Percentiles rank a stretch among this genome's conserved stretches.
These are phyloP conservation scores for Saprolegnia parasitica DNA, from an alignment of 352 stramenopile genomes.

Conservation along the genomic window DNA sequence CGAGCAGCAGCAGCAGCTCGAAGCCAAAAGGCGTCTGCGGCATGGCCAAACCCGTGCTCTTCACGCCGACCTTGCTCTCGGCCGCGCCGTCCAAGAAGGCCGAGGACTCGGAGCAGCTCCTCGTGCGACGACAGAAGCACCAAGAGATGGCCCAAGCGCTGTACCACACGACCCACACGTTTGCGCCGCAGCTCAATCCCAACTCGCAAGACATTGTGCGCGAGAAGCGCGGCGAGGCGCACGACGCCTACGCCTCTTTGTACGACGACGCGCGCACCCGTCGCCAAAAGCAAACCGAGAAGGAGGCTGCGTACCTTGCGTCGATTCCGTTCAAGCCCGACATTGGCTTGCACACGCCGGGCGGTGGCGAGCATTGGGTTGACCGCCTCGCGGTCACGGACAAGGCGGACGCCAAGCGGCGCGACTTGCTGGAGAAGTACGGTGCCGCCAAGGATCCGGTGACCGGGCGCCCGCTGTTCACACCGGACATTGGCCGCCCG, in stretches of 20 bases:
- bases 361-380: slow-evolving; percentile 51
- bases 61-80: slow-evolving; percentile 59
- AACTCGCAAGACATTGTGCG: slow-evolving; percentile 68
- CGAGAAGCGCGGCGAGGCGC: slow-evolving; percentile 53
- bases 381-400: slow-evolving; percentile 61
- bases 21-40: slow-evolving; percentile 38
- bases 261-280: slow-evolving; percentile 68
- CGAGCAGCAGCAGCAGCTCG: background rate
- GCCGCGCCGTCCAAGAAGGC: slow-evolving; percentile 18
- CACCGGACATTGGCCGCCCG: slow-evolving; percentile 53
- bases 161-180: slow-evolving; percentile 61
- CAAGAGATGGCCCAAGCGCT: slow-evolving; percentile 58
- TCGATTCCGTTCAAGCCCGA: slow-evolving; percentile 76
- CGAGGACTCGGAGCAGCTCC: background rate
- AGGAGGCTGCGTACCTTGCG: slow-evolving; percentile 49
- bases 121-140: slow-evolving; percentile 42
- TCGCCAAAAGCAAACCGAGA: slow-evolving; percentile 39
- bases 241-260: slow-evolving; percentile 41
- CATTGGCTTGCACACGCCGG: slow-evolving; percentile 59
- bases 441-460: slow-evolving; percentile 49
- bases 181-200: slow-evolving; percentile 66
- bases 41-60: slow-evolving; percentile 55
- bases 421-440: slow-evolving; percentile 60
- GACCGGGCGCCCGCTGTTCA: slow-evolving; percentile 63
- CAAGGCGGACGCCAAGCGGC: slow-evolving; percentile 53